Evolutionary conservation across 2,329 filamentous ascomycete genomes (phyloP), one percentile per base, ranked within the genome.

Genomic region (Phoma herbarum): DNA sequence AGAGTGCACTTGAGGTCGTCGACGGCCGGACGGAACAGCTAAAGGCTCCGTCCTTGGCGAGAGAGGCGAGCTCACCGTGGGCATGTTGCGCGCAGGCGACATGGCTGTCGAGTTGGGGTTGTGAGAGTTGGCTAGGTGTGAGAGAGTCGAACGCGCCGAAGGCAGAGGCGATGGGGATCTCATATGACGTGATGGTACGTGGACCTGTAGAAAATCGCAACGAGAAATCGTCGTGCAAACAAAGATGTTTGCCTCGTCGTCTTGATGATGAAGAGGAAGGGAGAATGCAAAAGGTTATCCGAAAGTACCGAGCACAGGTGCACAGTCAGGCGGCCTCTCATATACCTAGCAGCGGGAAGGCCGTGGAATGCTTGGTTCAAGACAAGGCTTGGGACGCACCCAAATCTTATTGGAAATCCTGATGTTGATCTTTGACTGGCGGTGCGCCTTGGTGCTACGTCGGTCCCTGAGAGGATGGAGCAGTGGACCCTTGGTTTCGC

Each of bases 11-110:
- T 68, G 61, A 42, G 72, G 69, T 33, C 73, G 74, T 48, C 74
- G 74, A 52, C 69, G 68, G 67, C 68, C 61, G 73, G 74, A 7
- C 68, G 76, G 75, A 33, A 77, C 73, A 25, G 71, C 66, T 50
- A 77, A 63, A 53, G 74, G 71, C 50, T 77, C 74, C 61, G 74
- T 69, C 59, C 70, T 71, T 31, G 74, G 70, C 5, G 74, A 77
- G 35, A 76, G 68, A 26, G 73, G 75, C 22, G 72, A 74, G 61
- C 70, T 70, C 42, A 71, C 63, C 8, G 64, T 57, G 29, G 73
- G 70, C 65, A 75, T 75, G 62, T 60, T 72, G 63, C 70, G 70
- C 57, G 72, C 67, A 25, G 60, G 53, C 41, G 68, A 69, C 73
- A 75, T 75, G 60, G 63, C 63, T 31, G 45, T 64, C 57, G 60